phyloP scores from a whole-genome alignment of 192 early-diverging fungal genomes.

The Phlyctochytrium planicorne region DNA sequence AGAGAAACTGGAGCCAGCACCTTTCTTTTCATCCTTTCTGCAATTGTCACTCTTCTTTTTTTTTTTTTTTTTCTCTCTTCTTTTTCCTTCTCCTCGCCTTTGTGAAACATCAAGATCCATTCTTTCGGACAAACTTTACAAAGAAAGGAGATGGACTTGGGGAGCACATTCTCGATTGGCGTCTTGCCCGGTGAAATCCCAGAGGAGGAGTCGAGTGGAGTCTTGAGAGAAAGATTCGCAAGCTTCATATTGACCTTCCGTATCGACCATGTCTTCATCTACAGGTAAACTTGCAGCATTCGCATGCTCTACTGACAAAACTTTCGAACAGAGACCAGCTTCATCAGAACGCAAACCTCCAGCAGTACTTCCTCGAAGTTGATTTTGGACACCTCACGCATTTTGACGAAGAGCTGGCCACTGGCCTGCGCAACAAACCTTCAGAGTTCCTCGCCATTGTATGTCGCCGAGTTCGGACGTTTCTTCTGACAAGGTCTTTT shows the following conservation, averaged over 20 bases:
- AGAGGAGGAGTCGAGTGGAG: constrained; percentile 49
- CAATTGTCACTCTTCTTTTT: neutral
- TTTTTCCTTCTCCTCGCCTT: neutral
- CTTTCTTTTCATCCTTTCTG: too few species aligned
- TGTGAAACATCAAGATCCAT: neutral
- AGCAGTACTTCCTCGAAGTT: constrained; percentile 80
- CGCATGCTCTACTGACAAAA: neutral
- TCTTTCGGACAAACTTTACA: neutral
- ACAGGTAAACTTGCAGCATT: constrained; percentile 53
- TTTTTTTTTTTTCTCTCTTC: neutral
- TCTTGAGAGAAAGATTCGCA: constrained; percentile 63
- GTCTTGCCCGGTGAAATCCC: neutral
- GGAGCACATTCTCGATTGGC: neutral
- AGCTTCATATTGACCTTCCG: constrained; percentile 87
- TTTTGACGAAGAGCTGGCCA: constrained; percentile 82
- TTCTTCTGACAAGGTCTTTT: neutral
- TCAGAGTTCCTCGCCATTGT: constrained; percentile 79
- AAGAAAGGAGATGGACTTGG: neutral
- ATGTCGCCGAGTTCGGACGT: constrained; percentile 21
- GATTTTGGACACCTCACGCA: constrained; percentile 81
- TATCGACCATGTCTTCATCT: constrained; percentile 79
- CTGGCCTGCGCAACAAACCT: constrained; percentile 76
- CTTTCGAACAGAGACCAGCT: constrained; percentile 76
- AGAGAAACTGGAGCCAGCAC: too few species aligned
- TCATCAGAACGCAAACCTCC: constrained; percentile 74